Percentiles rank a stretch among this genome's conserved stretches.
These are phyloP conservation scores for Grosmannia penicillata DNA, from an alignment of 2,329 filamentous ascomycete species.

Conservation along the genomic window DNA sequence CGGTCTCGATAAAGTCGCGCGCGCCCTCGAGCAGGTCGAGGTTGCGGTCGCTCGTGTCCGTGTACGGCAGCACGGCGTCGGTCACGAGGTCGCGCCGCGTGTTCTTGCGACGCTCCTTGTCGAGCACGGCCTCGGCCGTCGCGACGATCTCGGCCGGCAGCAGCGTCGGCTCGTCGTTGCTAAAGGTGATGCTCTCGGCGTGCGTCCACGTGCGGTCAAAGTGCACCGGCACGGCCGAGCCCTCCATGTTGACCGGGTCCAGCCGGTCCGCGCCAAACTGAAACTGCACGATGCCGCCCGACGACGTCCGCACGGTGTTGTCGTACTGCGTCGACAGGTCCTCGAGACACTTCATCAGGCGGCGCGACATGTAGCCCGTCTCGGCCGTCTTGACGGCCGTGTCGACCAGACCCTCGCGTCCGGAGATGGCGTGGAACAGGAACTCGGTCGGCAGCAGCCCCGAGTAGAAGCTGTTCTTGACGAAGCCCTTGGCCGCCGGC, in stretches of 20 bases:
- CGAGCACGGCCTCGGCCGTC: slow-evolving; percentile 53
- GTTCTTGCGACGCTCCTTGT: slow-evolving; percentile 51
- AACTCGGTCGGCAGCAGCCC: slow-evolving; percentile 85
- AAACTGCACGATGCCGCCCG: slow-evolving; percentile 83
- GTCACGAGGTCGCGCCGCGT: slow-evolving; percentile 45
- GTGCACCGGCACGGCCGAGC: slow-evolving; percentile 77
- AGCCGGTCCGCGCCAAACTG: slow-evolving; percentile 93
- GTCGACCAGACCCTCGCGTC: slow-evolving; percentile 95
- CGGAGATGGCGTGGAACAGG: slow-evolving; percentile 95
- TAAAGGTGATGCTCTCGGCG: slow-evolving; percentile 59
- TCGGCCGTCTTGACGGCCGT: slow-evolving; percentile 98
- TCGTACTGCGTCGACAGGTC: slow-evolving; percentile 91
- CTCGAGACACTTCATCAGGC: slow-evolving; percentile 94
- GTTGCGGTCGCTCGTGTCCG: slow-evolving; percentile 51
- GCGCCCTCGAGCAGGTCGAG: slow-evolving; percentile 73
- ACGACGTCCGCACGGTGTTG: slow-evolving; percentile 83
- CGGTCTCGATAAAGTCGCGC: slow-evolving; percentile 65
- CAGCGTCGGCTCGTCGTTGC: slow-evolving; percentile 60
- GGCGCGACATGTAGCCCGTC: slow-evolving; percentile 96
- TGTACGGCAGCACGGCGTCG: slow-evolving; percentile 49
- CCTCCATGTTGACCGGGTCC: slow-evolving; percentile 96
- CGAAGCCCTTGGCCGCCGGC: slow-evolving; percentile 92
- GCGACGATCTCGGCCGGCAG: slow-evolving; percentile 58
- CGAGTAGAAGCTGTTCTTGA: slow-evolving; percentile 92
- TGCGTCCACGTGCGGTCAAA: slow-evolving; percentile 87